A percentile compares a stretch with the other conserved stretches of the same genome.
Conservation (phyloP, 2,329 filamentous ascomycete species). For the Cytospora paraplurivora region DNA sequence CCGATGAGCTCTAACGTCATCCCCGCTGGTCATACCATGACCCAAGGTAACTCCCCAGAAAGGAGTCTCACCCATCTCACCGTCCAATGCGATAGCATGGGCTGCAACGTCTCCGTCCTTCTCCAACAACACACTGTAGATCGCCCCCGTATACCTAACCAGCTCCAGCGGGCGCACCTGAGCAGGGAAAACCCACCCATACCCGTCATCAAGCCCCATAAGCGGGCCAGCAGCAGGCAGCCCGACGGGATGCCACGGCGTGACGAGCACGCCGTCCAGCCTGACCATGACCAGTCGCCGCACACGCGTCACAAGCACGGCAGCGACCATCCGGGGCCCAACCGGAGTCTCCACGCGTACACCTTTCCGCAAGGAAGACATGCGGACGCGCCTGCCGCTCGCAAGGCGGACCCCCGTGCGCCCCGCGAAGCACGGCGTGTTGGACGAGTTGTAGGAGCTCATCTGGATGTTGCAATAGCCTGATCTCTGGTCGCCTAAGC, state of each 20-base stretch:
- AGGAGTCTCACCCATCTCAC: constrained; percentile 8
- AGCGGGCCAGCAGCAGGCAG: constrained; percentile 4
- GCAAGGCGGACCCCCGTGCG: constrained; percentile 50
- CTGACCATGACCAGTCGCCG: constrained; percentile 45
- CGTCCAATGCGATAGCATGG: constrained; percentile 54
- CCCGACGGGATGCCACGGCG: constrained; percentile 62
- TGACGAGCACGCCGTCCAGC: constrained; percentile 52
- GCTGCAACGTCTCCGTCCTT: constrained; percentile 45
- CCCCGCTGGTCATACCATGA: constrained; percentile 49
- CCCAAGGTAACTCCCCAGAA: constrained; percentile 61
- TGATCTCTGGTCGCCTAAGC: constrained; percentile 26
- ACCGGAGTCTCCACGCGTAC: constrained; percentile 52
- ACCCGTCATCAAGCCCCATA: constrained; percentile 30
- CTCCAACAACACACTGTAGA: constrained; percentile 62
- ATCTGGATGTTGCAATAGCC: constrained; percentile 38
- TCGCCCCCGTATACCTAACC: constrained; percentile 49
- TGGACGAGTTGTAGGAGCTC: constrained; percentile 46
- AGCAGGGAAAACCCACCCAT: constrained; percentile 51
- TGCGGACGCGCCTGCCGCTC: constrained; percentile 42
- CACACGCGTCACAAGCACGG: constrained; percentile 54
- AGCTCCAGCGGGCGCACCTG: constrained; percentile 36
- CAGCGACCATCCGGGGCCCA: constrained; percentile 51
- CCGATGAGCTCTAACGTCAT: constrained; percentile 50
- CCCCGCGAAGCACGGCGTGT: constrained; percentile 56
- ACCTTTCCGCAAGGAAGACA: constrained; percentile 49